Evolutionary conservation across 305 asterid species (phyloP).

Genomic region (Rubia tinctorum): DNA sequence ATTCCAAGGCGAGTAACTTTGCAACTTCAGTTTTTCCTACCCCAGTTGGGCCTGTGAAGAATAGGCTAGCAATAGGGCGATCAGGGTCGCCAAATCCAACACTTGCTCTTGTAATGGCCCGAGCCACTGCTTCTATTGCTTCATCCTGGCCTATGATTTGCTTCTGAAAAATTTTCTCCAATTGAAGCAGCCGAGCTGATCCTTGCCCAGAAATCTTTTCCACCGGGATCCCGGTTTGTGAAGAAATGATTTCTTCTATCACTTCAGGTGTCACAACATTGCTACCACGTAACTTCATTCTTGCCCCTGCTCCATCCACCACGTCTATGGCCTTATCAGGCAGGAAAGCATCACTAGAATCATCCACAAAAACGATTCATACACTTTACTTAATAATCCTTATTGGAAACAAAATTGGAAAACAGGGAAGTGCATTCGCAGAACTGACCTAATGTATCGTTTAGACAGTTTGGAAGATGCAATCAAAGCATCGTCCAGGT

Average conservation of each 20-base stretch:
- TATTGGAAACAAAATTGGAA: not conserved
- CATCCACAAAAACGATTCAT: not conserved
- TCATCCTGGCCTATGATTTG: slow-evolving; percentile 23
- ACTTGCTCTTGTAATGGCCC: slow-evolving; percentile 19
- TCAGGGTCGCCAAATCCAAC: slow-evolving; percentile 16
- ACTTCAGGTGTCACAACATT: slow-evolving; percentile 9
- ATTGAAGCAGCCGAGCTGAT: slow-evolving; percentile 7
- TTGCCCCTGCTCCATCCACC: slow-evolving; percentile 37
- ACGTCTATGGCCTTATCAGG: slow-evolving; percentile 43
- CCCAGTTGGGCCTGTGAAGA: slow-evolving; percentile 31
- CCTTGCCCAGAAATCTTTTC: slow-evolving; percentile 12
- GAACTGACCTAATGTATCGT: slow-evolving; percentile 26
- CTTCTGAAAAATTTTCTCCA: slow-evolving; percentile 15
- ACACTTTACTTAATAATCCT: not conserved
- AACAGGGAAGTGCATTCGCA: not conserved
- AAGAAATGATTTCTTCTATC: slow-evolving; percentile 9
- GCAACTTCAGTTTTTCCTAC: slow-evolving; percentile 30
- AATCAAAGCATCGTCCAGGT: slow-evolving; percentile 25
- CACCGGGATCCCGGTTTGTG: slow-evolving; percentile 19
- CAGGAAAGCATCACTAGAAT: slow-evolving; percentile 27
- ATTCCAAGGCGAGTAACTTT: slow-evolving; percentile 21
- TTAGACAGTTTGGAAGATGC: slow-evolving; percentile 30
- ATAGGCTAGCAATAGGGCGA: slow-evolving; percentile 21
- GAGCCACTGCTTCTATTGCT: slow-evolving; percentile 16
- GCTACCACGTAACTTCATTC: not conserved